phyloP scores from a whole-genome alignment of 2,329 filamentous ascomycete species.

The Xylariaceae sp. region DNA sequence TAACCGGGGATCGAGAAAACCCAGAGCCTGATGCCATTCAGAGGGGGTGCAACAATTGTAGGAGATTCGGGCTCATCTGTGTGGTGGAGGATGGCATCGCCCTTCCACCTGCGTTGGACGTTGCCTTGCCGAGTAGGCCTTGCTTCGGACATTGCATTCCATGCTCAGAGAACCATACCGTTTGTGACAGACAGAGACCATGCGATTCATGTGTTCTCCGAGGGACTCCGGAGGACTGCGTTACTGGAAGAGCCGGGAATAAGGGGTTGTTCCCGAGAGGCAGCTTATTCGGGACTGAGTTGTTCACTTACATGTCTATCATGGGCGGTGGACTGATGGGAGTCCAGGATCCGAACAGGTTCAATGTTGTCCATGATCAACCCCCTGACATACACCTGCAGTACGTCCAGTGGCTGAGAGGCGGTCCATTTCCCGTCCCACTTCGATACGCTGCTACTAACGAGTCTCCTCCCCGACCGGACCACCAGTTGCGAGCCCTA shows the following conservation, averaged over 20 bases:
- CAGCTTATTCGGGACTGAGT: neutral
- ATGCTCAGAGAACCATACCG: neutral
- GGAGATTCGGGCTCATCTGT: neutral
- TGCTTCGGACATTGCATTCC: neutral
- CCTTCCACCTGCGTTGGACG: neutral
- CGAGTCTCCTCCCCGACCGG: neutral
- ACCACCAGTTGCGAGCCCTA: neutral
- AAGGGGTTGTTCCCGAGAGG: neutral
- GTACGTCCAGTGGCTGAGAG: neutral
- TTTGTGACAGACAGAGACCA: conserved; percentile 4
- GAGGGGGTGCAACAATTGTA: neutral
- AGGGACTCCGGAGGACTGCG: neutral
- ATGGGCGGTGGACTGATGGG: neutral
- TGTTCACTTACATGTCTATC: neutral
- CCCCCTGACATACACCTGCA: conserved; percentile 1
- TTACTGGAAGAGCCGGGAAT: neutral
- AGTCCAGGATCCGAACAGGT: neutral
- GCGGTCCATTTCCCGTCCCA: conserved; percentile 2
- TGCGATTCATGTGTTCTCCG: neutral
- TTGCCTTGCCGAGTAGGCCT: neutral
- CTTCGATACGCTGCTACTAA: neutral
- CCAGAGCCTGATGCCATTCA: neutral
- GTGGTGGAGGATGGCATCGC: neutral
- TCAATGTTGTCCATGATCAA: neutral
- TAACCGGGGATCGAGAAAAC: neutral